Evolutionary conservation across 164 flowering plant genomes (phyloP), one percentile per base, ranked within the genome.

Genomic region (Stephania japonica): DNA sequence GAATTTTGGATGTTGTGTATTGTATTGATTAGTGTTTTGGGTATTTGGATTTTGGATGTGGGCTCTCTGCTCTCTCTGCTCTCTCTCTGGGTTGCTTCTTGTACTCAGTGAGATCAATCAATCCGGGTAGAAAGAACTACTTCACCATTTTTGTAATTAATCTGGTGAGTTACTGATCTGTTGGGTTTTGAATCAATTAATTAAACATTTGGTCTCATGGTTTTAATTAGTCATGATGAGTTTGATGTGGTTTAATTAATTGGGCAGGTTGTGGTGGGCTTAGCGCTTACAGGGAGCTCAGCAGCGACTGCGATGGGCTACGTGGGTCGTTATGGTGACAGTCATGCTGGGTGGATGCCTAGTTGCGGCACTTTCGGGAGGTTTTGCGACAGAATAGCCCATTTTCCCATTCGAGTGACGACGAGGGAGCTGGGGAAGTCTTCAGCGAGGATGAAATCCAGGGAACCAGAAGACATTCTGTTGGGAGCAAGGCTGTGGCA

Each of bases 401-500:
- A 19, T 83, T 77, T 78, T 88, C 90, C 41, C 78, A 85, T 71
- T 89, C 98, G 18, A 86, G 91, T 67, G 92, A 85, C 11, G 80
- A 84, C 11, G 80, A 84, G 43, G 82, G 77, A 25, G 67, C 76
- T 66, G 84, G 77, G 49, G 83, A 86, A 77, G 74, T 78, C 69
- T 87, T 79, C 79, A 89, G 90, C 69, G 96, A 88, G 65, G 97
- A 92, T 73, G 97, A 92, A 78, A 83, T 75, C 69, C 88, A 83
- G 71, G 91, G 82, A 42, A 81, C 81, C 50, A 84, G 84, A 56
- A 79, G 76, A 4, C 69, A 79, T 63, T 42, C 78, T 2, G 80
- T 25, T 2, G 86, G 79, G 67, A 88, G 84, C 61, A 93, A 90
- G 72, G 87, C 79, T 23, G 86, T 93, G 10, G 86, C 94, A 12